Percentiles rank a stretch among this genome's conserved stretches.
These are phyloP conservation scores for Poa annua DNA, from an alignment of 176 grass and related monocot species.

Conservation along the genomic window DNA sequence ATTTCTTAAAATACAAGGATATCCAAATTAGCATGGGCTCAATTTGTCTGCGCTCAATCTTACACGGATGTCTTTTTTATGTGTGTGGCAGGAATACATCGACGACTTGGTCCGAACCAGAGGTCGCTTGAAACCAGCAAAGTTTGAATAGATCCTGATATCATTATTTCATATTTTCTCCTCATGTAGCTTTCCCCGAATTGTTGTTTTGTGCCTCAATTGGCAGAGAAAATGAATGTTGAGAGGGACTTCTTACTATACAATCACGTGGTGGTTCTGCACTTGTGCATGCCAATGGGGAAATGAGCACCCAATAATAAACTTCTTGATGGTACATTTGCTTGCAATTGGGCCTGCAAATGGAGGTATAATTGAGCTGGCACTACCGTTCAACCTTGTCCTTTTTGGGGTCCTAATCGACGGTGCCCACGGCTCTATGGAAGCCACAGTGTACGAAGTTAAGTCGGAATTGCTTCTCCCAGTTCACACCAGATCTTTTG, in stretches of 20 bases:
- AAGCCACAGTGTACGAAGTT: neutral
- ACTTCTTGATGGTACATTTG: conserved; percentile 3
- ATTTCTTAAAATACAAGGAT: no score
- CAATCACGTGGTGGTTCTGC: conserved; percentile 37
- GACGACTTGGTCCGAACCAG: neutral
- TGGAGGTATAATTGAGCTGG: conserved; percentile 29
- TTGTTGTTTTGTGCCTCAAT: conserved; percentile 10
- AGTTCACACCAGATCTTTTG: neutral
- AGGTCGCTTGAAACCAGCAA: neutral
- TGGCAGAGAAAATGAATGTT: neutral
- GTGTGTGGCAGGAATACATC: neutral
- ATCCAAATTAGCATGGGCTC: no score
- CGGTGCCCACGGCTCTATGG: conserved; percentile 3
- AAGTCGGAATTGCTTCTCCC: neutral
- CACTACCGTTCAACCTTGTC: conserved; percentile 39
- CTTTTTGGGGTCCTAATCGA: conserved; percentile 50
- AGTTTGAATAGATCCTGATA: neutral
- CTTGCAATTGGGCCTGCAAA: conserved; percentile 14
- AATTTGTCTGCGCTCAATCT: no score
- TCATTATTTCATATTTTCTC: neutral
- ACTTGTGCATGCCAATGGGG: neutral
- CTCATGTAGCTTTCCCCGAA: conserved; percentile 34
- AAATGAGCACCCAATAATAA: conserved; percentile 41
- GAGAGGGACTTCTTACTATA: conserved; percentile 16
- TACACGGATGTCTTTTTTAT: no score